Evolutionary conservation across 768 basidiomycete genomes (phyloP), one percentile per base, ranked within the genome.

Genomic region (Kwoniella dejecticola): DNA sequence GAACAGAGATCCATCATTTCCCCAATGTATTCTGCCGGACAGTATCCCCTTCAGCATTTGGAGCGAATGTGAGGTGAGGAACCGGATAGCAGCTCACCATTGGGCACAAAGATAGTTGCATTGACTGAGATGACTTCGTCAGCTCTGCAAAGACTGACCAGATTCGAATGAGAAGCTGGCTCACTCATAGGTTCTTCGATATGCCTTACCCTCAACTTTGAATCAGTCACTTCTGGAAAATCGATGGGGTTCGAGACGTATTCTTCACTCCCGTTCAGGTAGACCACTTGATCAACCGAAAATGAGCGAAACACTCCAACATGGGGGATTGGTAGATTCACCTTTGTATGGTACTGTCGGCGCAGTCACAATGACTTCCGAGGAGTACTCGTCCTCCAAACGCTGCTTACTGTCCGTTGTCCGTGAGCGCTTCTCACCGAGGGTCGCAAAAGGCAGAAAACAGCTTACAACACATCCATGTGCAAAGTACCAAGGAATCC

Each of bases 1-100:
- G 86, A 89, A 75, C 93, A 96, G 1, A 98, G 84, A 40, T 90
- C 89, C 89, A 98, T 94, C 88, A 99, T 93, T 45, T 89, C 88
- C 7, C 95, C 95, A 31, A 96, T 87, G 75, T 92, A 94, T 64
- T 91, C 92, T 92, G 67, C 47, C 24, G 12, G 10, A 26, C 6
- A 23, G 11, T n/a, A 24, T 23, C 23, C 21, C 41, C 29, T 33
- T 49, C 36, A 38, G 36, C 17, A 42, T 42, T 6, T 13, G 11
- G 41, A 5, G 6, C 63, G 19, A 42, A 42, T 8, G 19, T 13
- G 19, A 42, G 19, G 53, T 46, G 24, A 27, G n/a, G 4, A 7
- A 12, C 24, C 57, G 30, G 54, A 53, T 11, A 19, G 19, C 19
- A 42, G 41, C 81, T 60, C 63, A 91, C 90, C 89, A 83, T 95